Percentiles rank a stretch among this genome's conserved stretches.
Conservation (phyloP, 768 basidiomycete species). For the Dendrothele bispora region DNA sequence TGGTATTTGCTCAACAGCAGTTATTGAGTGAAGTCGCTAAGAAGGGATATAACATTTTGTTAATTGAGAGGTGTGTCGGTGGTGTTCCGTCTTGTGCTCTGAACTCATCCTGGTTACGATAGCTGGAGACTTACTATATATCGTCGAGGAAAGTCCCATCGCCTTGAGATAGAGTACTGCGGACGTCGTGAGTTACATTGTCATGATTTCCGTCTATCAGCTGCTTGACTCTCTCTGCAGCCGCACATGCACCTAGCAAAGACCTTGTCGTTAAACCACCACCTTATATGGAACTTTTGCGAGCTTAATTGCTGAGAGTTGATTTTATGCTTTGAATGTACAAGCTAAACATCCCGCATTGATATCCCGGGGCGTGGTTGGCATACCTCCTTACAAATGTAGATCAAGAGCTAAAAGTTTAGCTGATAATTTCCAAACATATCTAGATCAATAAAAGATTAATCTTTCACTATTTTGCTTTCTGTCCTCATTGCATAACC, state of each 20-base stretch:
- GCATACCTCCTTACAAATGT: neutral
- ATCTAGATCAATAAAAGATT: neutral
- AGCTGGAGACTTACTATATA: slow-evolving; percentile 72
- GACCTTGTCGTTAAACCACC: slow-evolving; percentile 46
- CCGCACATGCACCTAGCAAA: slow-evolving; percentile 56
- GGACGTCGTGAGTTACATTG: slow-evolving; percentile 50
- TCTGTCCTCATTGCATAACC: slow-evolving; percentile 81
- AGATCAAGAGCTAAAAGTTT: neutral
- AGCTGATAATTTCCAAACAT: neutral
- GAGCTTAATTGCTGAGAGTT: too few species aligned
- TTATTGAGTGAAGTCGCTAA: slow-evolving; percentile 54
- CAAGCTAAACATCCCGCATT: too few species aligned
- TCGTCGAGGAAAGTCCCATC: slow-evolving; percentile 60
- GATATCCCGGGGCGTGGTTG: too few species aligned
- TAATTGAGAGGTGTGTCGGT: slow-evolving; percentile 62
- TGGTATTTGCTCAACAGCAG: slow-evolving; percentile 65
- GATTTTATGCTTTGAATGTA: too few species aligned
- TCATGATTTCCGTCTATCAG: slow-evolving; percentile 6
- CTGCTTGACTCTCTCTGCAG: slow-evolving; percentile 24
- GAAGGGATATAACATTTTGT: slow-evolving; percentile 61
- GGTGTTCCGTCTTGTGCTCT: neutral
- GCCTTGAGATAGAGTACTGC: slow-evolving; percentile 69
- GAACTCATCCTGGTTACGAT: neutral
- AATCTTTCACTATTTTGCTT: slow-evolving; percentile 66
- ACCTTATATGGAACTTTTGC: slow-evolving; percentile 69